Base-by-base conservation (phyloP, 2,329 filamentous ascomycete genomes). In the Venturia effusa region DNA sequence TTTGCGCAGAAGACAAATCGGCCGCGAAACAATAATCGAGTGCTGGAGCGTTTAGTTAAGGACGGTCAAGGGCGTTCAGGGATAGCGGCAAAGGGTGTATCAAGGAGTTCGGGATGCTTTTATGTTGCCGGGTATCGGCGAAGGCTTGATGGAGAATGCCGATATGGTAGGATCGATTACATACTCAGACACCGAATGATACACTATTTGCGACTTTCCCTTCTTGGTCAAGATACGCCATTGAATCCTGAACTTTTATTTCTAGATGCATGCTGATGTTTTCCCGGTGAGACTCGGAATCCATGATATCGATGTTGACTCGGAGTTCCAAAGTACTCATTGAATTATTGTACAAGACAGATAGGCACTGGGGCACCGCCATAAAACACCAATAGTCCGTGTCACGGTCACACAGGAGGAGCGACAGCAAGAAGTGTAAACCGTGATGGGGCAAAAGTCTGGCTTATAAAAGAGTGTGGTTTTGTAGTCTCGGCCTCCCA, bases 11-110 rank as follows among this genome's bases (percentile, higher is more conserved):
- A 57, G 51, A 57, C 51, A 57, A 57, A 22, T 32, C 51, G 15
- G 51, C 51, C 11, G 51, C 51, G 51, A 57, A 57, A 57, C 51
- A 57, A 57, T 57, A 17, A 57, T 57, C 15, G 19, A 17, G 51
- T 32, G 5, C 3, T 34, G 30, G 51, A 32, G 51, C 27, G 30
- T 57, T 57, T 57, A 34, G 30, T 34, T 57, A 22, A 3, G 51
- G 51, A 34, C 34, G 51, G 51, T 15, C 51, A 57, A 57, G 5
- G 51, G 51, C 51, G 51, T 57, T 22, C 11, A 8, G 34, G 51
- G 51, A 57, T 57, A 4, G 10, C 22, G 13, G 45, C 45, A 51
- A 34, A 17, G 30, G 19, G n/a, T 34, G 8, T n/a, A 24, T 17
- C n/a, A 19, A 7, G 51, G 51, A 57, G 51, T 57, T 34, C 11